A percentile compares a stretch with the other conserved stretches of the same genome.
These are phyloP conservation scores for Yamadazyma membranifaciens DNA, from an alignment of 1,139 yeast genomes.

Conservation along the genomic window DNA sequence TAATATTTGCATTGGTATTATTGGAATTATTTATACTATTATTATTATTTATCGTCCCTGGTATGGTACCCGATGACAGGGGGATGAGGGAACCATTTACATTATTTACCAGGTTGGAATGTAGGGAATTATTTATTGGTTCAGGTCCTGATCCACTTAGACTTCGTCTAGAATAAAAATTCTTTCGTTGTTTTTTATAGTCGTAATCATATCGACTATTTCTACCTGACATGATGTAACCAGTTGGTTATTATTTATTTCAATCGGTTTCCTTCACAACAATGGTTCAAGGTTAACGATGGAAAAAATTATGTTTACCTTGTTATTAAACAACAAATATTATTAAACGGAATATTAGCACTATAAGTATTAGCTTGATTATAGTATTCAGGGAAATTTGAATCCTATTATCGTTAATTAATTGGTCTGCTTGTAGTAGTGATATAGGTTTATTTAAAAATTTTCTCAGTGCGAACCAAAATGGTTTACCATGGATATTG, in stretches of 20 bases:
- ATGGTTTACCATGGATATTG: no score
- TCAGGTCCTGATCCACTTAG: constrained; percentile 13
- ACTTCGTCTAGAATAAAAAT: constrained; percentile 21
- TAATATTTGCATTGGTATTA: constrained; percentile 10
- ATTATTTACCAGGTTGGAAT: not conserved
- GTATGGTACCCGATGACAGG: constrained; percentile 1
- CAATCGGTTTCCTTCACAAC: not conserved
- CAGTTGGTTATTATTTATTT: not conserved
- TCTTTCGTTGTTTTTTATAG: constrained; percentile 37
- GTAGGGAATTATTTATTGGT: not conserved
- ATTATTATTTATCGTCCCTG: not conserved
- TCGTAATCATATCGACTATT: constrained; percentile 33
- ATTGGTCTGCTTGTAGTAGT: not conserved
- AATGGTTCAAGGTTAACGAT: no score
- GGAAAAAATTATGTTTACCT: no score
- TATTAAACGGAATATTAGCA: no score
- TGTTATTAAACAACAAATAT: not conserved
- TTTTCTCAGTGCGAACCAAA: constrained; percentile 2
- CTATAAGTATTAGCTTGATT: no score
- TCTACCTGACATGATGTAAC: constrained; percentile 12
- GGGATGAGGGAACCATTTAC: constrained; percentile 1
- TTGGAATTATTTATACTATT: not conserved
- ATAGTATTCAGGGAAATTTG: no score
- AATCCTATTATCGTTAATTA: no score
- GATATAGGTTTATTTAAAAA: not conserved